Conservation (phyloP, 495 filamentous ascomycete genomes). For the Neurospora tetraspora region DNA sequence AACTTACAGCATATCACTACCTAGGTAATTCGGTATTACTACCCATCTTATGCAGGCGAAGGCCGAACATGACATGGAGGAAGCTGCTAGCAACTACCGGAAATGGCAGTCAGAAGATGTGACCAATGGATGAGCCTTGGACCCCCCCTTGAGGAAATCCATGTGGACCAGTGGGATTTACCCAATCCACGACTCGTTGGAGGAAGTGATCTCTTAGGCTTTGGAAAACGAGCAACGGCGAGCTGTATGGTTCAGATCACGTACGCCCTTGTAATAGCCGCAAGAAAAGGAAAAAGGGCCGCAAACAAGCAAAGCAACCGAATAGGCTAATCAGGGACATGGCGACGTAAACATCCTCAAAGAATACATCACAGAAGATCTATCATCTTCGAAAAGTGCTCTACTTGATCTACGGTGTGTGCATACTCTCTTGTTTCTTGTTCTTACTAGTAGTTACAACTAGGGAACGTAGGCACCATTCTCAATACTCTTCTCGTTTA, state of each 20-base stretch:
- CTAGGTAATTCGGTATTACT: constrained; percentile 2
- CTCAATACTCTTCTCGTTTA: constrained; percentile 1
- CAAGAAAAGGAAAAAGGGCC: constrained; percentile 1
- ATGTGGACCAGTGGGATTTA: background rate
- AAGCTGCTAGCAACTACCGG: constrained; percentile 1
- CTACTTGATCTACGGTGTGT: no score
- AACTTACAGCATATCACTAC: no score
- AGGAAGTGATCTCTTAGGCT: background rate
- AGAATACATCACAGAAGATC: background rate
- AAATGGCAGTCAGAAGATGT: constrained; percentile 1
- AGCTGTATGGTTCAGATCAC: constrained; percentile 1
- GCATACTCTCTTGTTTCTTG: no score
- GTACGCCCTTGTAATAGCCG: constrained; percentile 1
- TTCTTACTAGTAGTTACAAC: no score
- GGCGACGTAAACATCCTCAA: constrained; percentile 1
- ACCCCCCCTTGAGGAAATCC: no score
- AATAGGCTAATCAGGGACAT: background rate
- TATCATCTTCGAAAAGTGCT: background rate
- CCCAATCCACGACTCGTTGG: no score
- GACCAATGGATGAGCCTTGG: background rate
- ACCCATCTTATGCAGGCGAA: constrained; percentile 1
- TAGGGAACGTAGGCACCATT: background rate
- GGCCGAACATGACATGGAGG: background rate
- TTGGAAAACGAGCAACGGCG: constrained; percentile 1
- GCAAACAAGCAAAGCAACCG: constrained; percentile 1